Conservation (phyloP, 371 early-diverging fungal genomes). For the Mucor mucedo region DNA sequence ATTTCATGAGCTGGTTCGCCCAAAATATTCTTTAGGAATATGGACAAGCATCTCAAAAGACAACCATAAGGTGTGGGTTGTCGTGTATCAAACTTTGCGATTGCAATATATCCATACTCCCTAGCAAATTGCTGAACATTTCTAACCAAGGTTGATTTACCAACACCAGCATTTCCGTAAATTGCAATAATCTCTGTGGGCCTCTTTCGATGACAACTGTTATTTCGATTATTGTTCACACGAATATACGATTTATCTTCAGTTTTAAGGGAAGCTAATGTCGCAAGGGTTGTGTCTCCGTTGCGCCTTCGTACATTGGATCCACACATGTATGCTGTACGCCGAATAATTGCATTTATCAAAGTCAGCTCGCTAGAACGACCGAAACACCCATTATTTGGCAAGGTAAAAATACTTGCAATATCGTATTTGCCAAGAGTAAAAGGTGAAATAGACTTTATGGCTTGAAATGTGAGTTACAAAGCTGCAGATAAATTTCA, state of each 20-base stretch:
- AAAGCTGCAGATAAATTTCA: neutral
- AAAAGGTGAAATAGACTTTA: constrained; percentile 31
- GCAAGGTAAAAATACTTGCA: constrained; percentile 60
- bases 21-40: constrained; percentile 46
- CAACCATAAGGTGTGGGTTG: constrained; percentile 55
- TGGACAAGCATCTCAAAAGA: constrained; percentile 47
- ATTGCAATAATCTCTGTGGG: constrained; percentile 50
- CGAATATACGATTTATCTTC: constrained; percentile 21
- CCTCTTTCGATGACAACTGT: constrained; percentile 20
- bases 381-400: constrained; percentile 56
- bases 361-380: constrained; percentile 40
- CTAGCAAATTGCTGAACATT: constrained; percentile 46
- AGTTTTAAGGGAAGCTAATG: constrained; percentile 18
- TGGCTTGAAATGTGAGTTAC: neutral
- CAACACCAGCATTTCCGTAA: constrained; percentile 51
- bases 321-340: constrained; percentile 43
- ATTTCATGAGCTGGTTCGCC: constrained; percentile 37
- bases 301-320: constrained; percentile 22
- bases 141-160: constrained; percentile 50
- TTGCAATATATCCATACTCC: constrained; percentile 52
- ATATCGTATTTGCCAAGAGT: constrained; percentile 56
- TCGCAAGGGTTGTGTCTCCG: constrained; percentile 13
- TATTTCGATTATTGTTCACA: constrained; percentile 14
- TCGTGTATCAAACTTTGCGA: constrained; percentile 48
- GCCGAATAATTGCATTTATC: constrained; percentile 42